phyloP scores from a whole-genome alignment of 2,329 filamentous ascomycete species.

The Diplodia intermedia region DNA sequence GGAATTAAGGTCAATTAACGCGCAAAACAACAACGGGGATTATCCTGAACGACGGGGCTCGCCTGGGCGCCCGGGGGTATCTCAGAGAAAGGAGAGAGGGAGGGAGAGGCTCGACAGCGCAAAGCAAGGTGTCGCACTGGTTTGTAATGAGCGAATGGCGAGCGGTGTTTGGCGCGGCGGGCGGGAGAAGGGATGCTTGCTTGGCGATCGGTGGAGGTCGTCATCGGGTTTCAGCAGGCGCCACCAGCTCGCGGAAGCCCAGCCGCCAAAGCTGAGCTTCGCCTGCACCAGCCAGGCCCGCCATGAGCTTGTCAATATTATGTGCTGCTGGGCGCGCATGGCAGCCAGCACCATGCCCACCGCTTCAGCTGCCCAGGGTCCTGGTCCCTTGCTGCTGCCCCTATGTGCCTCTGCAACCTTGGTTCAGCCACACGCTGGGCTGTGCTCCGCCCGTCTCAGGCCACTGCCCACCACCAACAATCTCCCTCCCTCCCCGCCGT shows the following conservation, averaged over 20 bases:
- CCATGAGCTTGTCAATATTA: slow-evolving; percentile 14
- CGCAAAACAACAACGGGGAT: slow-evolving; percentile 16
- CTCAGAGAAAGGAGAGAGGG: background rate
- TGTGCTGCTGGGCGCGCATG: background rate
- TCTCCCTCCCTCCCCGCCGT: background rate
- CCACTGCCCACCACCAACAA: background rate
- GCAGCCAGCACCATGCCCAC: background rate
- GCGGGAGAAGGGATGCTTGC: slow-evolving; percentile 22
- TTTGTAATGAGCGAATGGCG: slow-evolving; percentile 23
- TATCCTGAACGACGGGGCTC: slow-evolving; percentile 2
- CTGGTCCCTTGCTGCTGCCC: background rate
- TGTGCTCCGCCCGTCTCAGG: slow-evolving; percentile 25
- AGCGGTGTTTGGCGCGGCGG: slow-evolving; percentile 3
- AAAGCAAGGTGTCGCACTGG: slow-evolving; percentile 10
- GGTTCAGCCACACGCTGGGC: slow-evolving; percentile 27
- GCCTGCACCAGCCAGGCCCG: background rate
- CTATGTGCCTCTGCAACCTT: background rate
- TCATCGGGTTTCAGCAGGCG: slow-evolving; percentile 24
- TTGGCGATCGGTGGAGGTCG: slow-evolving; percentile 25
- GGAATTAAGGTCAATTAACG: slow-evolving; percentile 17
- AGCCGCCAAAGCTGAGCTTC: slow-evolving; percentile 17
- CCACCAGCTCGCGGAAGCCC: slow-evolving; percentile 18
- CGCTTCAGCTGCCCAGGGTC: slow-evolving; percentile 14
- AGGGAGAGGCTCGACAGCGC: background rate
- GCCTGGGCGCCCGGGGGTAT: slow-evolving; percentile 10